Base-by-base conservation (phyloP, 345 rosid genomes). In the Ricinus communis region DNA sequence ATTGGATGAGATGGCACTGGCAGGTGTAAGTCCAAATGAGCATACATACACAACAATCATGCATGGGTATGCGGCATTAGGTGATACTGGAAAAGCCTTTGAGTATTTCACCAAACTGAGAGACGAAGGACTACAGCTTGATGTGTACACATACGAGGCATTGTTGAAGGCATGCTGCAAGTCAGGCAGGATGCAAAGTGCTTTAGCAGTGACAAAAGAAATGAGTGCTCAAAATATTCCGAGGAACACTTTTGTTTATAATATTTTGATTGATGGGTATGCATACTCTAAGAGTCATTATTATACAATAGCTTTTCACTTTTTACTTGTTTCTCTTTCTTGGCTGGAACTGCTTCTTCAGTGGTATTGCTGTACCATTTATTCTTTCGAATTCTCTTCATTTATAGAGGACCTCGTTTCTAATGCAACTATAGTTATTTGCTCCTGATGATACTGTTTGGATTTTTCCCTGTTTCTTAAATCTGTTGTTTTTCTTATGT, bases 131-230 rank as follows among this genome's bases (percentile, higher is more conserved):
- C 84, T 95, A 69, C 91, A 86, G 76, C 87, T 95, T 78, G 99
- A 91, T 72, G 86, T 84, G 24, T 91, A 77, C 75, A 89, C 96
- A 18, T 95, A 95, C 14, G 97, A 90, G 83, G 99, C 97, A 49
- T 80, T 95, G 74, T 86, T 95, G 53, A 95, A 90, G 86, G 97
- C 99, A 16, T 95, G 99, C 76, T 95, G 99, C 89, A 95, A 95
- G 73, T 76, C 99, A 54, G 99, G 99, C 64, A 83, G 99, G 76
- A 91, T 95, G 99, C 99, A 95, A 74, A 95, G 96, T 77, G 99
- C 99, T 27, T 84, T 95, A 61, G 99, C 96, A 65, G 97, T 92
- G 38, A 95, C 97, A 8, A 89, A 89, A 83, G 97, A 95, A 68
- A 95, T 91, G 99, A 87, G 84, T 69, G 51, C 87, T 70, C 86